phyloP scores from a whole-genome alignment of 306 rosid species.

The Gastrolobium bilobum region DNA sequence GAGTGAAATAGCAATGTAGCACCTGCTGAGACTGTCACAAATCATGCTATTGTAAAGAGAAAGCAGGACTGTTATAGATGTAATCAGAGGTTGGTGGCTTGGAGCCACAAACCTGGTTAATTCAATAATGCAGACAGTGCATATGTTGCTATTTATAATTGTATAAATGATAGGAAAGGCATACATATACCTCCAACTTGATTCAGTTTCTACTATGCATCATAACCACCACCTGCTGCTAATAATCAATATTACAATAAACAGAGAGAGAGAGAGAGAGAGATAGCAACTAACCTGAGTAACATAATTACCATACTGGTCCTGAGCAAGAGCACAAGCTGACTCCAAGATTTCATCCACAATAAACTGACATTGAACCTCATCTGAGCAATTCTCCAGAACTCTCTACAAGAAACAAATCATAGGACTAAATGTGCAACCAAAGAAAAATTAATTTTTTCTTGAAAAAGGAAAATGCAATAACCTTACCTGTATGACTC shows the following conservation, averaged over 20 bases:
- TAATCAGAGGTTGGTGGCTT: conserved; percentile 22
- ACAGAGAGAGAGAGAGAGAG: background rate
- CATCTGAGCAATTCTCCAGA: conserved; percentile 68
- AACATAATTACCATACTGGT: conserved; percentile 76
- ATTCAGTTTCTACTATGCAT: conserved; percentile 9
- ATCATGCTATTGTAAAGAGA: conserved; percentile 25
- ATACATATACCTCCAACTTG: conserved; percentile 23
- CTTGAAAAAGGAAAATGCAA: conserved; percentile 18
- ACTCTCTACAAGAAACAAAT: conserved; percentile 63
- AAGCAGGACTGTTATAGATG: background rate
- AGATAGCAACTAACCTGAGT: conserved; percentile 62
- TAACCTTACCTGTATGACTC: conserved; percentile 67
- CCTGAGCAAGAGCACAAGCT: conserved; percentile 67
- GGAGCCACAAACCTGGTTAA: conserved; percentile 13
- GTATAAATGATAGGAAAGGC: conserved; percentile 2
- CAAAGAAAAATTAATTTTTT: conserved; percentile 14
- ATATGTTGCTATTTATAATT: background rate
- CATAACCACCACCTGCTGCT: background rate
- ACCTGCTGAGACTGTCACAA: background rate
- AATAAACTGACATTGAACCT: conserved; percentile 66
- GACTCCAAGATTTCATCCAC: conserved; percentile 75
- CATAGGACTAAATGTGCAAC: conserved; percentile 9
- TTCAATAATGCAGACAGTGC: background rate
- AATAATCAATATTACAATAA: conserved; percentile 5
- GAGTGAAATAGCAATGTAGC: background rate